These are phyloP conservation scores for Piromyces finnis DNA, from an alignment of 192 early-diverging fungal species.

Conservation along the genomic window DNA sequence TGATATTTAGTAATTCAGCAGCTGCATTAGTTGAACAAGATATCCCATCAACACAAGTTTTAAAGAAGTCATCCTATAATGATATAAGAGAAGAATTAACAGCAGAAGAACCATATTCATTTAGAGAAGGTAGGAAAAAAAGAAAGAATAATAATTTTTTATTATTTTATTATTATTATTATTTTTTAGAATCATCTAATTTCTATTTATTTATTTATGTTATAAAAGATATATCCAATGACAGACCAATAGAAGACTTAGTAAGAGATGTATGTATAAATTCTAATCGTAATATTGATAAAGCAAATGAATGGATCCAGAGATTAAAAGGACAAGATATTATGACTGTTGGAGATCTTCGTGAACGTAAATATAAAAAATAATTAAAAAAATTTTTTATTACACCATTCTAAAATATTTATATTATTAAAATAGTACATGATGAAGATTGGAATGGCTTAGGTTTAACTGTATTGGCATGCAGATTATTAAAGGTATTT, in stretches of 20 bases:
- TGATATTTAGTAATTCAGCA: background rate
- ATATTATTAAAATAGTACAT: slow-evolving; percentile 10
- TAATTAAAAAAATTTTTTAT: too few species aligned
- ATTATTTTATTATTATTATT: too few species aligned
- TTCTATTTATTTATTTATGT: background rate
- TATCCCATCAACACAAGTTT: background rate
- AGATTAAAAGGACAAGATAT: slow-evolving; percentile 55
- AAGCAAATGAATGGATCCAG: slow-evolving; percentile 48
- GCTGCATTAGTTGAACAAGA: background rate
- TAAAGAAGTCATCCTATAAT: background rate
- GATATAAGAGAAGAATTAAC: background rate
- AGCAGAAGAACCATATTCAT: background rate
- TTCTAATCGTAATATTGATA: slow-evolving; percentile 45
- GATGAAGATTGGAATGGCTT: slow-evolving; percentile 55
- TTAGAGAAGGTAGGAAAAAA: too few species aligned
- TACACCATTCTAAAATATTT: too few species aligned
- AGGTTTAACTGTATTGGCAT: background rate
- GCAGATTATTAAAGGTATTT: background rate
- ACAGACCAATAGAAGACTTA: slow-evolving; percentile 46
- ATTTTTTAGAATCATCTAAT: too few species aligned
- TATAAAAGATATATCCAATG: slow-evolving; percentile 20
- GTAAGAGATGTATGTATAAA: slow-evolving; percentile 48
- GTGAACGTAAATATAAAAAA: slow-evolving; percentile 10
- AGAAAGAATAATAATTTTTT: too few species aligned
- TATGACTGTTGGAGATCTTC: slow-evolving; percentile 59